These are phyloP conservation scores for Pythium folliculosum DNA, from an alignment of 352 stramenopile species.

Conservation along the genomic window DNA sequence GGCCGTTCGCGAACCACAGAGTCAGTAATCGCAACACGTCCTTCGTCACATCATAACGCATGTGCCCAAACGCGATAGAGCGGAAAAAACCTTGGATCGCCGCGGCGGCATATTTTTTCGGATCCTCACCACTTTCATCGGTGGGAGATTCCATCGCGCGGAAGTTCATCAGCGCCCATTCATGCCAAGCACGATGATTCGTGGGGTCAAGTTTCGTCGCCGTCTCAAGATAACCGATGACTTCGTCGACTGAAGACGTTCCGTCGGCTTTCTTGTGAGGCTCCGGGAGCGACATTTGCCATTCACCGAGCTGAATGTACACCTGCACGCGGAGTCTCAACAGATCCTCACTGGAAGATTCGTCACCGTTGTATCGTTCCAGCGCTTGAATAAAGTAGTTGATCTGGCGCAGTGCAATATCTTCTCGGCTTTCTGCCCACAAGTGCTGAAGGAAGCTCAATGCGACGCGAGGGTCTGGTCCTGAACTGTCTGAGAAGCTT, in stretches of 20 bases:
- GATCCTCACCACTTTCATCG: slow-evolving; percentile 55
- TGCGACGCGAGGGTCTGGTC: slow-evolving; percentile 72
- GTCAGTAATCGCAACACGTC: slow-evolving; percentile 98
- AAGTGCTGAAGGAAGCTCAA: slow-evolving; percentile 83
- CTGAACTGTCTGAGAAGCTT: slow-evolving; percentile 65
- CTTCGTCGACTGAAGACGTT: slow-evolving; percentile 61
- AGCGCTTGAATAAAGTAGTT: slow-evolving; percentile 85
- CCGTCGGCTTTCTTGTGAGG: slow-evolving; percentile 71
- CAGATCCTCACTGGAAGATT: slow-evolving; percentile 58
- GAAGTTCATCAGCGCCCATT: slow-evolving; percentile 99
- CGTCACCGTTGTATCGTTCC: slow-evolving; percentile 62
- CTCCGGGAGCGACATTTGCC: slow-evolving; percentile 79
- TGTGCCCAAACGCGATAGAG: slow-evolving; percentile 96
- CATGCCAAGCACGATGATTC: slow-evolving; percentile 98
- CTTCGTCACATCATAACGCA: slow-evolving; percentile 93
- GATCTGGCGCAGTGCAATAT: slow-evolving; percentile 82
- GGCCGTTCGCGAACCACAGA: slow-evolving; percentile 98
- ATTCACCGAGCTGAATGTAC: slow-evolving; percentile 86
- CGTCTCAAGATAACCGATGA: slow-evolving; percentile 79
- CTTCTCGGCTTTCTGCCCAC: slow-evolving; percentile 82
- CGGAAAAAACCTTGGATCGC: slow-evolving; percentile 98
- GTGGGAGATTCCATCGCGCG: slow-evolving; percentile 63
- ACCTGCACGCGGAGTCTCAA: slow-evolving; percentile 79
- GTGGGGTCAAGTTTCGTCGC: slow-evolving; percentile 84
- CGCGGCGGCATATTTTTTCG: slow-evolving; percentile 85